Evolutionary conservation across 805 yeast genomes (phyloP), one percentile per base, ranked within the genome.

Genomic region (Candida adriatica): DNA sequence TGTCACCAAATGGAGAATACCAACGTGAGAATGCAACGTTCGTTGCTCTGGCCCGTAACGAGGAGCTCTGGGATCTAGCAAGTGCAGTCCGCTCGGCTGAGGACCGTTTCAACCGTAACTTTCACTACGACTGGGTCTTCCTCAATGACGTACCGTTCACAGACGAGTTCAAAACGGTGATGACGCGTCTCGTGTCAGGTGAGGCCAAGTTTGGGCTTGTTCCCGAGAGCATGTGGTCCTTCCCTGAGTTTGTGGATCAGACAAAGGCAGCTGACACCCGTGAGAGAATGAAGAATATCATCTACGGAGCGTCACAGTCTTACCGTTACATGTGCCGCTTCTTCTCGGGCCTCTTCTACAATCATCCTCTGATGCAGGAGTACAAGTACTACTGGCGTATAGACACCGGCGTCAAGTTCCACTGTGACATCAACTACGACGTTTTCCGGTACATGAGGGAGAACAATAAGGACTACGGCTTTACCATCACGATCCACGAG

Each of bases 321-420:
- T 79, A 79, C 50, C 75, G 95, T 62, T 94, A 86, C 58, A 86
- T 86, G 96, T 86, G 96, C 57, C 71, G 96, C 52, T 87, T 69
- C 52, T 94, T 85, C 58, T 79, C 92, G 11, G 96, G 96, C 1
- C 82, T 86, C 61, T 87, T 87, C 61, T 86, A 72, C 67, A 73
- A 79, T 59, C 92, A 84, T 53, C 79, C 79, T 26, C 52, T 81
- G 37, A 55, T 87, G 68, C 65, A 64, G 34, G 79, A 83, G n/a
- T 86, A 76, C 56, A 86, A 82, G 39, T 87, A 79, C 69, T 87
- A 87, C 66, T 87, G 96, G 96, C 75, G 96, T 61, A 94, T 87
- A 34, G 96, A 87, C 59, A 95, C 96, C 13, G 83, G 76, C 53
- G 71, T 82, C 54, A 72, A 73, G 56, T 72, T 86, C 47, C 79